These are phyloP conservation scores for Selenicereus undatus DNA, from an alignment of 148 eudicot species.

Conservation along the genomic window DNA sequence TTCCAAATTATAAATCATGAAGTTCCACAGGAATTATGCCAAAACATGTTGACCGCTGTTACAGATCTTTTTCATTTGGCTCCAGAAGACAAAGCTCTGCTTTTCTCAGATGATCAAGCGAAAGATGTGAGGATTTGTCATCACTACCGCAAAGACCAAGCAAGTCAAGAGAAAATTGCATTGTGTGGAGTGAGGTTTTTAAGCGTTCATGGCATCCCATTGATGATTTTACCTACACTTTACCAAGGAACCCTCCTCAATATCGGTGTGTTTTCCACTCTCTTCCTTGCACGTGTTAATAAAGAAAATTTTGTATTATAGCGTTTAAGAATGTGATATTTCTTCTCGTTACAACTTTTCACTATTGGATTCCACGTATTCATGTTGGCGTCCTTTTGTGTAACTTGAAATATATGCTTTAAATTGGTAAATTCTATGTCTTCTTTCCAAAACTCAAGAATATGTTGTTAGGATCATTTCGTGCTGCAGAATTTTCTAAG, in stretches of 20 bases:
- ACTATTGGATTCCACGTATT: background rate
- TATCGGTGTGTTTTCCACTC: conserved; percentile 13
- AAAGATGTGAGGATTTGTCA: conserved; percentile 35
- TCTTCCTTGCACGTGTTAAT: background rate
- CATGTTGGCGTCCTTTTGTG: background rate
- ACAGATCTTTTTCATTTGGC: conserved; percentile 34
- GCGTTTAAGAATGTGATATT: no score
- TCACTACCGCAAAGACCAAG: conserved; percentile 31
- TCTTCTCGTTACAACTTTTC: background rate
- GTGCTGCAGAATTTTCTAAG: no score
- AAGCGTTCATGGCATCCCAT: conserved; percentile 35
- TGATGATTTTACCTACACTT: conserved; percentile 15
- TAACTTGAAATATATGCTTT: background rate
- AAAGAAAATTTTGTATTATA: background rate
- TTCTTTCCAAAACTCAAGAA: no score
- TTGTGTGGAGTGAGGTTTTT: conserved; percentile 44
- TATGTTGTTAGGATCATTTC: no score
- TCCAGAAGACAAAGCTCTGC: conserved; percentile 30
- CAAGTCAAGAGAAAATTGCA: conserved; percentile 1
- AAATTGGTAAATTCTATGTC: background rate
- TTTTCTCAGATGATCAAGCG: conserved; percentile 29
- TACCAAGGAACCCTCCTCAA: conserved; percentile 23
- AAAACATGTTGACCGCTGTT: conserved; percentile 28
- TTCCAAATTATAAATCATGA: conserved; percentile 35
- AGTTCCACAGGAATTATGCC: conserved; percentile 27